Percentiles rank a stretch among this genome's conserved stretches.
These are phyloP conservation scores for Grosmannia serpens DNA, from an alignment of 2,329 filamentous ascomycete genomes.

Conservation along the genomic window DNA sequence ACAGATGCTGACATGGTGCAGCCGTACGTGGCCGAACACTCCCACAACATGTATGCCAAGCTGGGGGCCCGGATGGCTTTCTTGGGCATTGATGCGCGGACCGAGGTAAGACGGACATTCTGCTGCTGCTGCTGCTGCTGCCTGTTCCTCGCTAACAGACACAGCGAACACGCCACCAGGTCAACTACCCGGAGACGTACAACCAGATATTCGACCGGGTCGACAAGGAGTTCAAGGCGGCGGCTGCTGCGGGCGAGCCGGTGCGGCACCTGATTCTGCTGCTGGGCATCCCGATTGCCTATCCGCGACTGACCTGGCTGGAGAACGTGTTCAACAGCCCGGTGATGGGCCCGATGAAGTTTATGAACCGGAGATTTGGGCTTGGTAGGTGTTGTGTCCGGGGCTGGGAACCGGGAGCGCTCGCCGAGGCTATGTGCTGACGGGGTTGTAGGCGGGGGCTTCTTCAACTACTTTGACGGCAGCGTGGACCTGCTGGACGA, in stretches of 20 bases:
- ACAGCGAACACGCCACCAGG: slow-evolving; percentile 73
- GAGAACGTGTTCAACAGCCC: slow-evolving; percentile 86
- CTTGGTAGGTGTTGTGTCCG: slow-evolving; percentile 28
- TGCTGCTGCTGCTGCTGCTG: background rate
- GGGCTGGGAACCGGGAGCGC: no score
- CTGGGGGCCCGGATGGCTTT: slow-evolving; percentile 77
- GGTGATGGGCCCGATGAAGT: slow-evolving; percentile 75
- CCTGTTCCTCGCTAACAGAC: slow-evolving; percentile 22
- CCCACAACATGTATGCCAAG: slow-evolving; percentile 75
- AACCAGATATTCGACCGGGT: slow-evolving; percentile 70
- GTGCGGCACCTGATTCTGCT: slow-evolving; percentile 84
- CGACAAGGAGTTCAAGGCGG: slow-evolving; percentile 57
- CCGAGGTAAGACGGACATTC: slow-evolving; percentile 44
- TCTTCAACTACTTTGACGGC: slow-evolving; percentile 93
- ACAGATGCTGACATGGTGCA: slow-evolving; percentile 42
- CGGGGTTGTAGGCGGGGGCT: slow-evolving; percentile 42
- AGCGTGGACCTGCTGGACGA: slow-evolving; percentile 88
- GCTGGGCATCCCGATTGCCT: slow-evolving; percentile 77
- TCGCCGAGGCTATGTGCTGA: background rate
- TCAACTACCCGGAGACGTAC: slow-evolving; percentile 91
- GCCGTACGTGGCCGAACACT: slow-evolving; percentile 82
- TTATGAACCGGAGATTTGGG: slow-evolving; percentile 84
- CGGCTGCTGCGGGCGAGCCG: slow-evolving; percentile 54
- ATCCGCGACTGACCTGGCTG: slow-evolving; percentile 89
- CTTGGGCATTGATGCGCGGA: slow-evolving; percentile 82